Evolutionary conservation across 73 alveolate genomes (phyloP), one percentile per base, ranked within the genome.

Genomic region (Loxodes magnus): DNA sequence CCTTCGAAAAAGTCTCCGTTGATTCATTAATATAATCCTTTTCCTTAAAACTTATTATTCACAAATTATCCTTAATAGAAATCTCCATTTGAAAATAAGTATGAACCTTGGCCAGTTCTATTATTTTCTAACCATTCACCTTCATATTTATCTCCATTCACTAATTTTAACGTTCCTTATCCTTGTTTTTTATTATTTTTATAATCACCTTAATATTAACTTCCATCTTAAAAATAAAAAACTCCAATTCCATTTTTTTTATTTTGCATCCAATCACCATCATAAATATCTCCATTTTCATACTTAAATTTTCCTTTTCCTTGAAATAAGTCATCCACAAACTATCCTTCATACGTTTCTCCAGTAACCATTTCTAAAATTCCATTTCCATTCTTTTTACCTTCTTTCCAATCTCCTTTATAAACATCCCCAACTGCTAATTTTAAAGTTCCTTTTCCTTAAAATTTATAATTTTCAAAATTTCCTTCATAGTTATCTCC

Each of bases 291-390:
- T 7, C 52, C 52, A 14, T 22, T 14, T 7, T 38, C 52, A 22
- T 28, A 38, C 19, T 38, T 38, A 12, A 38, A 38, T 12, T 38
- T 28, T 6, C 52, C 52, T 7, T 14, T 28, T 7, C 52, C 52
- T 7, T 38, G 35, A 38, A 38, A 38, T 28, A 38, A 14, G 23
- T 38, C 52, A 38, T 38, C 52, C n/a, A 38, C 35, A 38, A 38
- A 38, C 9, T 38, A 22, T 6, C 52, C 52, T 7, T 6, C n/a
- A 38, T 38, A 38, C n/a, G 23, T 14, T 38, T 28, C 52, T 14
- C 23, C 21, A 14, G 5, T 6, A 14, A 28, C 19, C 35, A 38
- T 38, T 14, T n/a, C n/a, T n/a, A 38, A 28, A 14, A 7, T 38
- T 7, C 52, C 52, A 14, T 38, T 28, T 38, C 52, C 52, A 7